Base-by-base conservation (phyloP, 495 filamentous ascomycete species). In the Aspergillus cristatus region DNA sequence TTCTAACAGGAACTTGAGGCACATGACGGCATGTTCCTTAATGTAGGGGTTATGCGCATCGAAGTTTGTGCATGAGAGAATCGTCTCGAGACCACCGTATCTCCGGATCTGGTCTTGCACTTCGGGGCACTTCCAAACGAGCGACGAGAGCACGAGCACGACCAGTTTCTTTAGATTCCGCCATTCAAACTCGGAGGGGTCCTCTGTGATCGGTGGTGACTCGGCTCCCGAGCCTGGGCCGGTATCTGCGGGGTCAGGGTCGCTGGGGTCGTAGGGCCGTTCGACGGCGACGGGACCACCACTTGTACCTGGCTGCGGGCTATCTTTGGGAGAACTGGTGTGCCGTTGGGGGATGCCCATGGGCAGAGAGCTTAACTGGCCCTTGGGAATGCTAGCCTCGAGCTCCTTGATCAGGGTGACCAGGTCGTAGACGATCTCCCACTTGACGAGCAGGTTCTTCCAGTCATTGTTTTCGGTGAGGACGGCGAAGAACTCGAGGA, bases 401-500 rank as follows among this genome's bases (percentile, higher is more conserved):
- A 94, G 74, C 38, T 89, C 86, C 45, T 86, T 84, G 30, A 96
- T 76, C 3, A 96, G 59, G 1, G 81, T 80, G 1, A 94, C 74
- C 10, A 96, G 74, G 51, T 96, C 89, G 44, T 81, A 84, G 17
- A 80, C 72, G 28, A 86, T 77, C 50, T 94, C 86, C 82, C 89
- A 96, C 40, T 90, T 78, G 26, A 89, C 81, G 8, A 96, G 74
- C 18, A 91, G 76, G 34, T 67, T 65, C 51, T 75, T 75, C 71
- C 71, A 75, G 45, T 72, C 68, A 38, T 74, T 75, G 51, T 76
- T 81, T 45, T 94, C 87, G 14, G 84, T 87, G 14, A 94, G 71
- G 2, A 93, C 87, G n/a, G 84, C 85, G 38, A 96, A 83, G 55
- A 94, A 90, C 45, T 96, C 87, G 6, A 96, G 72, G 57, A 89